phyloP scores from a whole-genome alignment of 2,329 filamentous ascomycete species.

The Colletotrichum sp. region DNA sequence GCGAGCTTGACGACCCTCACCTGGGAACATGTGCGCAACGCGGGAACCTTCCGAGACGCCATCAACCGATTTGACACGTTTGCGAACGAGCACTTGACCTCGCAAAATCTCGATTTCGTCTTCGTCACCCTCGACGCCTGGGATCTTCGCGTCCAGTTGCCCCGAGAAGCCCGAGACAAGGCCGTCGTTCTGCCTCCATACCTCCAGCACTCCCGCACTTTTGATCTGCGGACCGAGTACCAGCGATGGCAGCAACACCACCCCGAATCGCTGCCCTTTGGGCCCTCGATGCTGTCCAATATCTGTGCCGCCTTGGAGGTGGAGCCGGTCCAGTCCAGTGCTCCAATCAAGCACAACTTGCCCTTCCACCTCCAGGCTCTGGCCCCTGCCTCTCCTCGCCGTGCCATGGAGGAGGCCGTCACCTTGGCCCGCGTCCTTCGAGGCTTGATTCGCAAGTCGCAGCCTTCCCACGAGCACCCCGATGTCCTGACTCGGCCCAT shows the following conservation, averaged over 20 bases:
- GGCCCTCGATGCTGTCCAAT: slow-evolving; percentile 92
- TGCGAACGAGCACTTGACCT: slow-evolving; percentile 87
- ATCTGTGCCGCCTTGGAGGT: slow-evolving; percentile 98
- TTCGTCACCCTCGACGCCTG: slow-evolving; percentile 98
- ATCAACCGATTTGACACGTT: slow-evolving; percentile 95
- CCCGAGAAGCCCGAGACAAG: slow-evolving; percentile 97
- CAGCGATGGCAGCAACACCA: slow-evolving; percentile 99
- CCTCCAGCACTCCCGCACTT: slow-evolving; percentile 95
- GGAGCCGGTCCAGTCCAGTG: slow-evolving; percentile 95
- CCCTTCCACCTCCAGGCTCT: slow-evolving; percentile 97
- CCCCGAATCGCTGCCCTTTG: slow-evolving; percentile 95
- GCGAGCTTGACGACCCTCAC: slow-evolving; percentile 97
- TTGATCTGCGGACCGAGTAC: slow-evolving; percentile 96
- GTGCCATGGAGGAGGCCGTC: slow-evolving; percentile 97
- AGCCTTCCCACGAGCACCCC: slow-evolving; percentile 90
- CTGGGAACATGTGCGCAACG: slow-evolving; percentile 98
- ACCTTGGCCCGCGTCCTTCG: slow-evolving; percentile 91
- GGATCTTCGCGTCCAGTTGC: slow-evolving; percentile 97
- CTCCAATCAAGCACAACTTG: slow-evolving; percentile 97
- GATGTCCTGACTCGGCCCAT: slow-evolving; percentile 95
- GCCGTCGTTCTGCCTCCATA: slow-evolving; percentile 95
- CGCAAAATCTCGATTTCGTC: slow-evolving; percentile 93
- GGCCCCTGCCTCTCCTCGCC: slow-evolving; percentile 91
- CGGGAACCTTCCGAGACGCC: slow-evolving; percentile 95
- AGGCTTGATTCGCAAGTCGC: slow-evolving; percentile 93